A percentile compares a stretch with the other conserved stretches of the same genome.
Evolutionary conservation across 2,329 filamentous ascomycete genomes (phyloP).

Genomic region (Colletotrichum brevisporum): DNA sequence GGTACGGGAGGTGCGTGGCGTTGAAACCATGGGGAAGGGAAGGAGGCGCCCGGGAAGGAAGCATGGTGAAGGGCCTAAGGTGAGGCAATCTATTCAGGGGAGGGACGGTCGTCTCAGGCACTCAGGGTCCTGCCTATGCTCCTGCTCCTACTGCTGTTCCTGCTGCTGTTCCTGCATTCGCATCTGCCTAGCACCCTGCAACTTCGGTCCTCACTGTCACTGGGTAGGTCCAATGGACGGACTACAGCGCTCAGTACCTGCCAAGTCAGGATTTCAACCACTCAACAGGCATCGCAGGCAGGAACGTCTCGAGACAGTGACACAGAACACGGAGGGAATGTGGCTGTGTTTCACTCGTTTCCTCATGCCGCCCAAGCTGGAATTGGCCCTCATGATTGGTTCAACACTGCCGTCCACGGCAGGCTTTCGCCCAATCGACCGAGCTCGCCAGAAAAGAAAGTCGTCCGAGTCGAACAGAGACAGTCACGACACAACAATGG

Average conservation of each 20-base stretch:
- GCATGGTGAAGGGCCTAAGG: slow-evolving; percentile 18
- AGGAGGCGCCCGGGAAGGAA: slow-evolving; percentile 22
- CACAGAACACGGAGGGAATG: slow-evolving; percentile 15
- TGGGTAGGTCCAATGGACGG: too few species aligned
- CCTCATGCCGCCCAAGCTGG: slow-evolving; percentile 24
- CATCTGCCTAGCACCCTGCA: too few species aligned
- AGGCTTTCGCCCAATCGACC: background rate
- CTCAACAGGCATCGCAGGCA: too few species aligned
- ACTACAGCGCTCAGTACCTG: too few species aligned
- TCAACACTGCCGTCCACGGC: background rate
- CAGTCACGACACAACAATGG: too few species aligned
- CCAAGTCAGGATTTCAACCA: too few species aligned
- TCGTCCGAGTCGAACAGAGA: background rate
- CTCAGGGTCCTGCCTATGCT: slow-evolving; percentile 11
- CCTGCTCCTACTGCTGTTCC: too few species aligned
- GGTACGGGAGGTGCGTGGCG: background rate
- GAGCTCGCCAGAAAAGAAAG: slow-evolving; percentile 1
- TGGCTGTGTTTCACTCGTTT: slow-evolving; percentile 40
- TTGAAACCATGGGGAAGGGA: slow-evolving; percentile 37
- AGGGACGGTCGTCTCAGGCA: slow-evolving; percentile 34
- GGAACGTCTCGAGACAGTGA: background rate
- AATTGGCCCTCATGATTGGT: slow-evolving; percentile 32
- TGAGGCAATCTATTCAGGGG: slow-evolving; percentile 37
- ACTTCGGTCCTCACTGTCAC: too few species aligned
- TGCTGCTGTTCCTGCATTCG: too few species aligned